Percentiles rank a stretch among this genome's conserved stretches.
These are phyloP conservation scores for sunflower (Helianthus annuus) DNA, from an alignment of 129 eudicot species.

Conservation along the genomic window DNA sequence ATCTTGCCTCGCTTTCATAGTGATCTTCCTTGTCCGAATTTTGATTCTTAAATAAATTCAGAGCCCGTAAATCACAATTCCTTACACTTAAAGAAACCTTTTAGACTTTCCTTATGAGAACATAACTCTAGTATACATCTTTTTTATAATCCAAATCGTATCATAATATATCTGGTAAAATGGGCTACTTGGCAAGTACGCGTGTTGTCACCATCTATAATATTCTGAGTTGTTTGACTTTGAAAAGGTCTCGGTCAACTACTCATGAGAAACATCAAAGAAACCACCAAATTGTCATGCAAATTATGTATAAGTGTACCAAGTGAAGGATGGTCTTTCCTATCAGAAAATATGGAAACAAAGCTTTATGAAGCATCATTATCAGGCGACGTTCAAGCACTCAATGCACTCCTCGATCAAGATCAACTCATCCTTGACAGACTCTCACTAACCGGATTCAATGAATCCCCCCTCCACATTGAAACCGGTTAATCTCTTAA, in stretches of 20 bases:
- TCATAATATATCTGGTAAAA: not conserved
- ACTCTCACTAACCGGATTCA: constrained; percentile 27
- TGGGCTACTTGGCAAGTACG: not conserved
- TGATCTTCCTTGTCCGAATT: too few relatives aligned
- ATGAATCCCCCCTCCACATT: constrained; percentile 28
- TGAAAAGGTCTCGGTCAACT: constrained; percentile 4
- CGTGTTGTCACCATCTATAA: not conserved
- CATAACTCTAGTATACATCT: too few relatives aligned
- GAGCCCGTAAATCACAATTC: too few relatives aligned
- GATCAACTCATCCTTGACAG: constrained; percentile 31
- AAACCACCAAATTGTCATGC: not conserved
- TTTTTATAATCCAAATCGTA: too few relatives aligned
- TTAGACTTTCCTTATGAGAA: too few relatives aligned
- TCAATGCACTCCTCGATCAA: constrained; percentile 22
- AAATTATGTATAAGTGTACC: not conserved
- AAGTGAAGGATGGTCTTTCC: not conserved
- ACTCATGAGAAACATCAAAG: constrained; percentile 11
- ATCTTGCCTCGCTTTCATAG: too few relatives aligned
- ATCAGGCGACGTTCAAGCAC: constrained; percentile 12
- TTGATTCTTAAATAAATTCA: too few relatives aligned
- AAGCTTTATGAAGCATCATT: constrained; percentile 30
- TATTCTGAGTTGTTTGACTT: constrained; percentile 17
- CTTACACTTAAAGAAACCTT: too few relatives aligned
- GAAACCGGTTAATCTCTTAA: too few relatives aligned
- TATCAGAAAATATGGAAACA: constrained; percentile 23